Evolutionary conservation across 768 basidiomycete genomes (phyloP).

Genomic region (Phlegmacium glaucopus): DNA sequence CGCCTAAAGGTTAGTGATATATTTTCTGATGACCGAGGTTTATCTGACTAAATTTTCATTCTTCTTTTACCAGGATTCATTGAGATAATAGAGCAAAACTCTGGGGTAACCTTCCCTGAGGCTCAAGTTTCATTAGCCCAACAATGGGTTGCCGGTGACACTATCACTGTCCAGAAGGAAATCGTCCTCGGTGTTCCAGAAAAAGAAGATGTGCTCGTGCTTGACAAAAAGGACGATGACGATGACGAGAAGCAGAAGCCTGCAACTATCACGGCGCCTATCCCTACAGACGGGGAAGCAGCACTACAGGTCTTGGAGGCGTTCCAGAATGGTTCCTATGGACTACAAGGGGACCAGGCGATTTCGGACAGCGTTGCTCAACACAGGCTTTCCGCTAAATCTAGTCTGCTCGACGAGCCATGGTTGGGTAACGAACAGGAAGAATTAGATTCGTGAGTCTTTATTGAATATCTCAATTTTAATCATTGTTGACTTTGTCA

Average conservation of each 20-base stretch:
- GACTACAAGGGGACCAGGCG: slow-evolving; percentile 50
- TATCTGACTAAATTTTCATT: no score
- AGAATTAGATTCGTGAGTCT: slow-evolving; percentile 72
- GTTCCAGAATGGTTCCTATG: slow-evolving; percentile 67
- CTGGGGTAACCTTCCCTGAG: slow-evolving; percentile 77
- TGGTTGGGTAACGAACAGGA: slow-evolving; percentile 87
- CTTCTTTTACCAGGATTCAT: slow-evolving; percentile 43
- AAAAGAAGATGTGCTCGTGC: slow-evolving; percentile 48
- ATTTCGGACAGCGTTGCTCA: slow-evolving; percentile 80
- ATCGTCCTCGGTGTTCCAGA: slow-evolving; percentile 58
- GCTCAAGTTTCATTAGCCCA: slow-evolving; percentile 84
- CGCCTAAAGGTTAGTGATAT: slow-evolving; percentile 51
- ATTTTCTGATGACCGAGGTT: neutral
- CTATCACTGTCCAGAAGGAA: slow-evolving; percentile 40
- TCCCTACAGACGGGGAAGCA: slow-evolving; percentile 68
- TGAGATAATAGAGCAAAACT: slow-evolving; percentile 63
- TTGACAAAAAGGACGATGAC: no score
- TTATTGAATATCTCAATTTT: no score
- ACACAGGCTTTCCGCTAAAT: slow-evolving; percentile 67
- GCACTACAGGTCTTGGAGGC: slow-evolving; percentile 65
- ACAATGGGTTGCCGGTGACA: slow-evolving; percentile 61
- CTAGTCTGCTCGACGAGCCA: slow-evolving; percentile 61
- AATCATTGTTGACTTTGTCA: slow-evolving; percentile 23
- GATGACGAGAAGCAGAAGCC: slow-evolving; percentile 37
- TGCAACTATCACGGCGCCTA: slow-evolving; percentile 59